Percentiles rank a stretch among this genome's conserved stretches.
Evolutionary conservation across 140 eudicot genomes (phyloP).

Genomic region (Ambrosia hybrid): DNA sequence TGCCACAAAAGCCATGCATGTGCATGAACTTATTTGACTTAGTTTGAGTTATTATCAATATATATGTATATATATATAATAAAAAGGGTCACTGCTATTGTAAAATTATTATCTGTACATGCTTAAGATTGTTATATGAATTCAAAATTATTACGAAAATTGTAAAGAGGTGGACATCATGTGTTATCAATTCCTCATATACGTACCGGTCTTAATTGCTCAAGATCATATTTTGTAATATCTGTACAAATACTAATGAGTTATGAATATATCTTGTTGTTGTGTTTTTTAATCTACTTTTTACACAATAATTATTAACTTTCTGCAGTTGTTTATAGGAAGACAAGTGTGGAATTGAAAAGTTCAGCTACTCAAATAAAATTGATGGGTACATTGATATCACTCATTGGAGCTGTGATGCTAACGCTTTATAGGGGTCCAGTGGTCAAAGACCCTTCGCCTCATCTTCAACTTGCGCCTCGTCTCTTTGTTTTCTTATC

Average conservation of each 20-base stretch:
- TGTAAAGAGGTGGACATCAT: too few relatives aligned
- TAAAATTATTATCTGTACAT: too few relatives aligned
- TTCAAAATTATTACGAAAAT: background rate
- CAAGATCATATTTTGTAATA: background rate
- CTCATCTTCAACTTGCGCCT: constrained; percentile 29
- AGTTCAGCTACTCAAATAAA: constrained; percentile 51
- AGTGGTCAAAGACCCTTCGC: constrained; percentile 36
- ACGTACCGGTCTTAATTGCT: too few relatives aligned
- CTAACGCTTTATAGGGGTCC: constrained; percentile 62
- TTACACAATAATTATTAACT: background rate
- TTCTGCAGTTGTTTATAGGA: constrained; percentile 32
- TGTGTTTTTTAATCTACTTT: background rate
- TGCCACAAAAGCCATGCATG: too few relatives aligned
- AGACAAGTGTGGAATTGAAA: constrained; percentile 42
- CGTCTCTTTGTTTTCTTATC: constrained; percentile 54
- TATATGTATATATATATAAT: too few relatives aligned
- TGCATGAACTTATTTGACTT: too few relatives aligned
- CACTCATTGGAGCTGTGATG: constrained; percentile 53
- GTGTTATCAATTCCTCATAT: too few relatives aligned
- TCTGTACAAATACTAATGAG: too few relatives aligned
- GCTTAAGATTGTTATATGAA: background rate
- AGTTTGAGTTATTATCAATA: too few relatives aligned
- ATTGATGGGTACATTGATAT: constrained; percentile 52
- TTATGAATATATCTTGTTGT: too few relatives aligned
- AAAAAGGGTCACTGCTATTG: too few relatives aligned